Base-by-base conservation (phyloP, 2,329 filamentous ascomycete species). In the Sarocladium brachiariae region DNA sequence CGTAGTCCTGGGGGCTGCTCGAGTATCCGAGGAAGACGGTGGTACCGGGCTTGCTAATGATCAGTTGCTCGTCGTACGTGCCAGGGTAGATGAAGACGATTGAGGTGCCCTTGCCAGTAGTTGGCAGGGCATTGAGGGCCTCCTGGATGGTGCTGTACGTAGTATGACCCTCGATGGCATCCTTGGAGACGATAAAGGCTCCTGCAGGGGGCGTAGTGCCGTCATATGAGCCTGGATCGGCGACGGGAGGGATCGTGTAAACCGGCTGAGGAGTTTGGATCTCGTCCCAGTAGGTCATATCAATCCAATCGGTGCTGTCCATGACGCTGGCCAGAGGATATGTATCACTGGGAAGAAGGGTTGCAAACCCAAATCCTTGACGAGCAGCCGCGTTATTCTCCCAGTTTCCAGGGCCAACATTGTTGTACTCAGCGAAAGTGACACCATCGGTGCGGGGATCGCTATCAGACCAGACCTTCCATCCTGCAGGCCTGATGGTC, bases 81-180 rank as follows among this genome's bases (percentile, higher is more conserved):
- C 80, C 43, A 65, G 85, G 84, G 31, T 77, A 81, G 63, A 86
- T 77, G 67, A 85, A 86, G 23, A 43, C 39, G 65, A 86, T 81
- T 59, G 74, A 78, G 52, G 82, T 78, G 1, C 69, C 69, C 1
- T 64, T 56, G 2, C 73, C 71, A 6, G 72, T 70, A 1, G 70
- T 67, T 0, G 72, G 76, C 8, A 85, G 71, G 4, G 80, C 73
- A 57, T 80, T 61, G 51, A 86, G 73, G 8, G 83, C 82, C 16
- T 72, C 64, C 59, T 81, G 77, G 37, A 84, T 25, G n/a, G 39
- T 43, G 58, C 64, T 50, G 59, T 59, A 53, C 64, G 68, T 27
- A 56, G 57, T 38, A 67, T 52, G 61, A 75, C 58, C 39, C 21
- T 43, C 39, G n/a, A 43, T 43, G 11, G 39, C 21, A 30, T 60